Base-by-base conservation (phyloP, 192 early-diverging fungal species). In the Coemansia sp. region DNA sequence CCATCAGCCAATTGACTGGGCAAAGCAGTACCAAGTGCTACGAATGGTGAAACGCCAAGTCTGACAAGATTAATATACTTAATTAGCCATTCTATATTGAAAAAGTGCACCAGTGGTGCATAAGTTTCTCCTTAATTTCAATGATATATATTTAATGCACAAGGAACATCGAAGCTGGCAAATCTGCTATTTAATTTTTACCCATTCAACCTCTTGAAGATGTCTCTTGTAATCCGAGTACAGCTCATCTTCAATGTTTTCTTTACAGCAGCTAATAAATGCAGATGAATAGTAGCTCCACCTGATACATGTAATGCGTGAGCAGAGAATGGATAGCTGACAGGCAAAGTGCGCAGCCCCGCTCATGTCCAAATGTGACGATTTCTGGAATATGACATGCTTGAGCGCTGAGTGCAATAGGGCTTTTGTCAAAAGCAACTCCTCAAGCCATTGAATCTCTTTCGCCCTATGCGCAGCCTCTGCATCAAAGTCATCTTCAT, bases 301-400 rank as follows among this genome's bases (percentile, higher is more conserved):
- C 15, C 71, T 54, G 15, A 74, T 22, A n/a, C 71, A 60, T 1
- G 43, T 25, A 20, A 67, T 15, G 6, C 24, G 49, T 1, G 61
- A 46, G 27, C 71, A 74, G 38, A 74, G 42, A 22, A 74, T 35
- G 1, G 60, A 65, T 40, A 74, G 56, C 22, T 47, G 60, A 2
- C 56, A 41, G 7, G 71, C 71, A 64, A 63, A 67, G 27, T 74
- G 71, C 3, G 71, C n/a, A 0, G 65, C 31, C 6, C 60, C 61
- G 1, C 64, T 61, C 60, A 74, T 67, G 17, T 67, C 60, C 1
- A 65, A 49, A 56, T 51, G 58, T 6, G 54, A 17, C 10, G 42
- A 54, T 42, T 51, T n/a, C 12, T 60, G 65, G 19, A 74, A 74
- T 38, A 74, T 37, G 5, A 74, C 37, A 5, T 67, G 53, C 31